A percentile compares a stretch with the other conserved stretches of the same genome.
Evolutionary conservation across 257 asterid species (phyloP).

Genomic region (Sherardia arvensis): DNA sequence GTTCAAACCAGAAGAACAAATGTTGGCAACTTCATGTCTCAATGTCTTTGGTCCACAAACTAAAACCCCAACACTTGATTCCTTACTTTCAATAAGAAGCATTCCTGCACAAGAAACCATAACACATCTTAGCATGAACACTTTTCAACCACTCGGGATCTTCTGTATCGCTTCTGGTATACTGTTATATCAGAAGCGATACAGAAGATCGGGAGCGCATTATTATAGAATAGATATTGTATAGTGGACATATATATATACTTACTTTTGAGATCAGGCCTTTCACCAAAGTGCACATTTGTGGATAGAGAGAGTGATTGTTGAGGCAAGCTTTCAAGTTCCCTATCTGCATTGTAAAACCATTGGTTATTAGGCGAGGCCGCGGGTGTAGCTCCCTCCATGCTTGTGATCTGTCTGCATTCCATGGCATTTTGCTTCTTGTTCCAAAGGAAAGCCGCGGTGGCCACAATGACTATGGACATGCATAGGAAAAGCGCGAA

Average conservation of each 20-base stretch:
- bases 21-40: slow-evolving; percentile 72
- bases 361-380: slow-evolving; percentile 39
- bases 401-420: slow-evolving; percentile 37
- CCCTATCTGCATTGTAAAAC: slow-evolving; percentile 54
- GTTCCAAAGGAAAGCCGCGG: slow-evolving; percentile 43
- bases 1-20: slow-evolving; percentile 66
- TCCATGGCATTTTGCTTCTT: slow-evolving; percentile 36
- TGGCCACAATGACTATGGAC: slow-evolving; percentile 31
- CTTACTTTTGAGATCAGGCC: slow-evolving; percentile 80
- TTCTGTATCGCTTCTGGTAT: not conserved
- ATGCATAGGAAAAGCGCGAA: slow-evolving; percentile 43
- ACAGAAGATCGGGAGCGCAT: not conserved
- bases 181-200: no score
- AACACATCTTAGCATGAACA: not conserved
- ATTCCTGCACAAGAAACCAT: slow-evolving; percentile 27
- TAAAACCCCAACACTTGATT: slow-evolving; percentile 62
- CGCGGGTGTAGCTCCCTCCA: slow-evolving; percentile 51
- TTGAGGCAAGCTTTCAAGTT: slow-evolving; percentile 70
- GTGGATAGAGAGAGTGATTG: slow-evolving; percentile 38
- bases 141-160: not conserved
- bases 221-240: no score
- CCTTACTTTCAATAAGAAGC: slow-evolving; percentile 50
- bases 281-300: slow-evolving; percentile 65
- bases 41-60: slow-evolving; percentile 73
- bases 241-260: not conserved